These are phyloP conservation scores for Gastrolobium villosum DNA, from an alignment of 306 rosid genomes.

Conservation along the genomic window DNA sequence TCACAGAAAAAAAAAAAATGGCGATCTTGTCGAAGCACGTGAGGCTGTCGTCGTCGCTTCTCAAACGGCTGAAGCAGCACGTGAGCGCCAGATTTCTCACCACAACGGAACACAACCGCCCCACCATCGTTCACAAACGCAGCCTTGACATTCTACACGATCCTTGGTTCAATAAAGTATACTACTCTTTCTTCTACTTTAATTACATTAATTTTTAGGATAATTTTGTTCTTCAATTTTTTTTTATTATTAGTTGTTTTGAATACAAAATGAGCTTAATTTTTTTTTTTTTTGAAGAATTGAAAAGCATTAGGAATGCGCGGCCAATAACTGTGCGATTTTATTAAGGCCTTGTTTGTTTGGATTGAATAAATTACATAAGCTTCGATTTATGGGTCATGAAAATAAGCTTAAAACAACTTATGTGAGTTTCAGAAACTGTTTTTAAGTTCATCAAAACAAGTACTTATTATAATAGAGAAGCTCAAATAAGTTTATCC, in stretches of 20 bases:
- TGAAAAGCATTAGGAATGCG: too few species aligned
- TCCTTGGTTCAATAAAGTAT: conserved; percentile 97
- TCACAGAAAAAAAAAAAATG: conserved; percentile 25
- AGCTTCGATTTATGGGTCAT: neutral
- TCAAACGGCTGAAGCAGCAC: conserved; percentile 61
- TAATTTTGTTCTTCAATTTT: neutral
- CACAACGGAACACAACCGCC: conserved; percentile 83
- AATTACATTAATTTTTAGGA: neutral
- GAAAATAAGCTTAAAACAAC: neutral
- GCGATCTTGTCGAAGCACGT: conserved; percentile 69
- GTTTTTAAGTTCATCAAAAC: neutral
- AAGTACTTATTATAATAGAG: neutral
- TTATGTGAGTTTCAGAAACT: neutral
- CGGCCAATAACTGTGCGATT: neutral
- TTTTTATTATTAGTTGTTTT: neutral
- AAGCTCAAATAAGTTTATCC: neutral
- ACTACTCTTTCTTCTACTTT: neutral
- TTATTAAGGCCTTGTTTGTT: conserved; percentile 13
- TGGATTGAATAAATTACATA: neutral
- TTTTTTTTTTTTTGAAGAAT: too few species aligned
- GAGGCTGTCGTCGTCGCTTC: conserved; percentile 63
- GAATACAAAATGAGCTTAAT: neutral
- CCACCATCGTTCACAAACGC: conserved; percentile 89
- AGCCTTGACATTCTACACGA: conserved; percentile 98
- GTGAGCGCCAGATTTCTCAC: conserved; percentile 70